These are phyloP conservation scores for Leccinum aurantiacum DNA, from an alignment of 768 basidiomycete genomes.

Conservation along the genomic window DNA sequence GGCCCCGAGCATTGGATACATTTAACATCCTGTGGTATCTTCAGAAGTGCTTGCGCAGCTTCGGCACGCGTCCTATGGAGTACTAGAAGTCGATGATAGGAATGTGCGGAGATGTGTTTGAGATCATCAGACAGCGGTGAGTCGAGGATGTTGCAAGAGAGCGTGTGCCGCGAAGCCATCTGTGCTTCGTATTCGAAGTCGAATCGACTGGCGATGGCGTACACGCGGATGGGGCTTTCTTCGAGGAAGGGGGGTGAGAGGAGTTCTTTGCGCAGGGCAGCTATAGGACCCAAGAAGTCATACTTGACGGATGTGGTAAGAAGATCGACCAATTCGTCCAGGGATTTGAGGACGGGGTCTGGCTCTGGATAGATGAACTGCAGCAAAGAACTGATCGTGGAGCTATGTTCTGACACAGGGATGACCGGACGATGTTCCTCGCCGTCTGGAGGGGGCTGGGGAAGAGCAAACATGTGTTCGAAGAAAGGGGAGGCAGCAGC, in stretches of 20 bases:
- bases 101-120: conserved; percentile 63
- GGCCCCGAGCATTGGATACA: conserved; percentile 70
- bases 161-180: conserved; percentile 59
- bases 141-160: conserved; percentile 52
- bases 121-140: conserved; percentile 62
- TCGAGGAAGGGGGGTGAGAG: conserved; percentile 49
- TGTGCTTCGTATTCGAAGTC: conserved; percentile 63
- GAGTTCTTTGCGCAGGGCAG: conserved; percentile 51
- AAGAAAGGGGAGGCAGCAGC: conserved; percentile 68
- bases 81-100: conserved; percentile 62
- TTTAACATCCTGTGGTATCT: conserved; percentile 48
- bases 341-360: conserved; percentile 48
- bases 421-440: conserved; percentile 43
- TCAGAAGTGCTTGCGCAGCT: conserved; percentile 49
- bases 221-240: conserved; percentile 57
- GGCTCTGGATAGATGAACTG: conserved; percentile 63
- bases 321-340: conserved; percentile 53
- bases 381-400: conserved; percentile 49
- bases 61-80: conserved; percentile 56
- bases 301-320: conserved; percentile 63
- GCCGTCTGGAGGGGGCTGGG: conserved; percentile 42
- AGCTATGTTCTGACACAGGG: conserved; percentile 52
- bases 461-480: conserved; percentile 63
- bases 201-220: conserved; percentile 67
- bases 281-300: conserved; percentile 50